Evolutionary conservation across 306 rosid genomes (phyloP).

Genomic region (Fragaria vesca): DNA sequence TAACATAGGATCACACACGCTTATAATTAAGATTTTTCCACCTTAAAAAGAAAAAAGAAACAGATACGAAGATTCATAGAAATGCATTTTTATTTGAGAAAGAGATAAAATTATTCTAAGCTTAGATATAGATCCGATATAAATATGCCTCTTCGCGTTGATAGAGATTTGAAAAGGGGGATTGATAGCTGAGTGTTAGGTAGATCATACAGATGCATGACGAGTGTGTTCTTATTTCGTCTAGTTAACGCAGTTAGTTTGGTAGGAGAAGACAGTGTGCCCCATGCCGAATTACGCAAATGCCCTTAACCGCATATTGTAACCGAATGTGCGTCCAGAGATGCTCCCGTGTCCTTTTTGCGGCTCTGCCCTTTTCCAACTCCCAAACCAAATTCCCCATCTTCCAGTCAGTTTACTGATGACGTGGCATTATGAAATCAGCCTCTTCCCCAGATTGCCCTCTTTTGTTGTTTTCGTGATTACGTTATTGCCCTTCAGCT

Average conservation of each 20-base stretch:
- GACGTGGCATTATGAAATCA: not conserved
- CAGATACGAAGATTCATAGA: too few relatives aligned
- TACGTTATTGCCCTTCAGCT: not conserved
- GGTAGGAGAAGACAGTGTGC: conserved; percentile 15
- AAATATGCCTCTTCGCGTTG: not conserved
- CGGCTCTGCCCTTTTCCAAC: not conserved
- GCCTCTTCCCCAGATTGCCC: not conserved
- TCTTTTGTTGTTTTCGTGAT: not conserved
- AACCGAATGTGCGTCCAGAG: not conserved
- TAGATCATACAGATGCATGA: not conserved
- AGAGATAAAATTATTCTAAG: not conserved
- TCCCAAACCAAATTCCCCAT: not conserved
- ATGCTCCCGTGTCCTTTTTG: not conserved
- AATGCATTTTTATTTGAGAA: too few relatives aligned
- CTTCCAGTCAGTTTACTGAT: not conserved
- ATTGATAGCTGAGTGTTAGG: conserved; percentile 2
- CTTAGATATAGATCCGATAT: not conserved
- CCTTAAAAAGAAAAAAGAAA: too few relatives aligned
- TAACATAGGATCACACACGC: too few relatives aligned
- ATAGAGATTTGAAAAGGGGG: not conserved
- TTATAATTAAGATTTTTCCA: too few relatives aligned
- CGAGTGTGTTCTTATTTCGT: not conserved
- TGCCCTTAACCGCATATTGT: conserved; percentile 12
- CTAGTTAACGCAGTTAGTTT: not conserved
- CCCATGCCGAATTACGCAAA: not conserved